Evolutionary conservation across 495 filamentous ascomycete species (phyloP).

Genomic region (Sporormia fimetaria): DNA sequence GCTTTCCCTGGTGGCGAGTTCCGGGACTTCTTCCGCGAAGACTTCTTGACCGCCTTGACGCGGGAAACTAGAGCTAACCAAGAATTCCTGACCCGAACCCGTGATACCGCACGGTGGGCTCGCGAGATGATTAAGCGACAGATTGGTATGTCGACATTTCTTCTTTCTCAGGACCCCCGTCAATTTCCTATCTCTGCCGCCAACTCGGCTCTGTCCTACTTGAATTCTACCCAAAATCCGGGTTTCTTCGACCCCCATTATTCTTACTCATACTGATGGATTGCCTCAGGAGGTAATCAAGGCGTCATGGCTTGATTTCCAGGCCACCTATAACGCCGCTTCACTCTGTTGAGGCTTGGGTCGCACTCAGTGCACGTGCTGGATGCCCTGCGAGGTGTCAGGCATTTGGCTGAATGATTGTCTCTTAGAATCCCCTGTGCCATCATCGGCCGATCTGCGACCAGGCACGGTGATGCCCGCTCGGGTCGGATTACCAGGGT

Average conservation of each 20-base stretch:
- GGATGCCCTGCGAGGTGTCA: not conserved
- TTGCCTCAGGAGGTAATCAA: conserved; percentile 12
- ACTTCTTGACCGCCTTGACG: conserved; percentile 80
- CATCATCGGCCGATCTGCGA: conserved; percentile 3
- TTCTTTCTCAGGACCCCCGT: conserved; percentile 3
- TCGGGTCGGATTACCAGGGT: too few species aligned
- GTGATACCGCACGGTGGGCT: conserved; percentile 93
- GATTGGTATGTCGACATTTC: conserved; percentile 37
- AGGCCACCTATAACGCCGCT: not conserved
- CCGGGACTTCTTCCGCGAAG: conserved; percentile 66
- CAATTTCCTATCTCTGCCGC: not conserved
- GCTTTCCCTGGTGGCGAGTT: conserved; percentile 87
- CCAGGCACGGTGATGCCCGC: too few species aligned
- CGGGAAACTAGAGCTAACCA: conserved; percentile 77
- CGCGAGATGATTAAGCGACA: conserved; percentile 96
- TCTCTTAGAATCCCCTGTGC: conserved; percentile 2
- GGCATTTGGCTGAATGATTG: too few species aligned
- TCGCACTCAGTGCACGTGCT: not conserved
- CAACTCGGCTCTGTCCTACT: conserved; percentile 1
- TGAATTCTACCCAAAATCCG: too few species aligned
- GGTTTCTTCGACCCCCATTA: too few species aligned
- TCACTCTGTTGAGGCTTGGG: not conserved
- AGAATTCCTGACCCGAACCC: conserved; percentile 69
- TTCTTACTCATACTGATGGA: conserved; percentile 11
- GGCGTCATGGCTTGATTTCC: conserved; percentile 18